These are phyloP conservation scores for Syzygium aromaticum DNA, from an alignment of 345 rosid genomes.

Conservation along the genomic window DNA sequence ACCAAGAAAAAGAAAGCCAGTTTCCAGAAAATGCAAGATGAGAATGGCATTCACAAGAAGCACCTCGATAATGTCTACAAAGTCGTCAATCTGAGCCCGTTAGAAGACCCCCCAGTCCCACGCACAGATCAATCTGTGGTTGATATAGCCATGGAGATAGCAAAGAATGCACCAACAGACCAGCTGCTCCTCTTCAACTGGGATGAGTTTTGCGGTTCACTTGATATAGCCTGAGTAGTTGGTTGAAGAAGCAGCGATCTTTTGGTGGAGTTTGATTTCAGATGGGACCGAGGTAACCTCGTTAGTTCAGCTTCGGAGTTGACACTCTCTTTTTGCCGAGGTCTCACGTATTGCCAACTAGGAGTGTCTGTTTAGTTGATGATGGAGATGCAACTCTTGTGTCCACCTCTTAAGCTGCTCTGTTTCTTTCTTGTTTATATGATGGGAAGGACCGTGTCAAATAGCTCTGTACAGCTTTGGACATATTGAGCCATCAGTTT, in stretches of 20 bases:
- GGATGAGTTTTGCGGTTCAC: neutral
- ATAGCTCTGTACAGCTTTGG: neutral
- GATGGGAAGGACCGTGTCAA: neutral
- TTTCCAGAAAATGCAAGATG: neutral
- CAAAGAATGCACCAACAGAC: neutral
- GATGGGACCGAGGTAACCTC: neutral
- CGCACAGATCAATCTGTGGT: neutral
- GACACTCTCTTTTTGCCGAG: neutral
- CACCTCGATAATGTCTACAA: neutral
- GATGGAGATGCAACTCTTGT: neutral
- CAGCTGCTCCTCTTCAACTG: neutral
- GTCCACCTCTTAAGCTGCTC: neutral
- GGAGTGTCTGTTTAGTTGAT: neutral
- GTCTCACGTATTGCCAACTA: neutral
- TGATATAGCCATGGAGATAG: neutral
- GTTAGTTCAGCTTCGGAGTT: neutral
- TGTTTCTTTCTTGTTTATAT: neutral
- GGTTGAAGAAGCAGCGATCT: neutral
- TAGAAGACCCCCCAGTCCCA: neutral
- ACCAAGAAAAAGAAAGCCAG: neutral
- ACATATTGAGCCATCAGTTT: neutral
- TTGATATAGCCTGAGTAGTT: neutral
- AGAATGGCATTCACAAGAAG: neutral
- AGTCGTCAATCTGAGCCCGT: neutral
- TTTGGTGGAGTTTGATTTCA: neutral